These are phyloP conservation scores for Citrus trifoliata DNA, from an alignment of 345 rosid genomes.

Conservation along the genomic window DNA sequence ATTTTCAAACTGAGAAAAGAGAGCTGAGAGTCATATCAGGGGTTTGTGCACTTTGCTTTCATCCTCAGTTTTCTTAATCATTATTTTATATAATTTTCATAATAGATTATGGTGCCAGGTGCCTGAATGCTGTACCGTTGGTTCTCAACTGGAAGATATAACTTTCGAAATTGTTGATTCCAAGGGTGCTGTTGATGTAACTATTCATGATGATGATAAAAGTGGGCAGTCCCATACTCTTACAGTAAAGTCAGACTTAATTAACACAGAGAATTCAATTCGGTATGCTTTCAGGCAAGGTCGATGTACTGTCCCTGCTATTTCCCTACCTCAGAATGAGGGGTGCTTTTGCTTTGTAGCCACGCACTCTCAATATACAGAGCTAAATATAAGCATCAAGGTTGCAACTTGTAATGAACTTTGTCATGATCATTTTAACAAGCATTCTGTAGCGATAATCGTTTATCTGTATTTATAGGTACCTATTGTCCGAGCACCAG, in stretches of 20 bases:
- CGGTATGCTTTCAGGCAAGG: slow-evolving; percentile 46
- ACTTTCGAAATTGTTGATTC: slow-evolving; percentile 44
- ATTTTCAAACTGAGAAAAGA: slow-evolving; percentile 38
- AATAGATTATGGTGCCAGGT: slow-evolving; percentile 28
- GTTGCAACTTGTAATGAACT: slow-evolving; percentile 12
- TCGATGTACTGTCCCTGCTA: slow-evolving; percentile 39
- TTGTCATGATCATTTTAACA: background rate
- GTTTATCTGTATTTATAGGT: slow-evolving; percentile 18
- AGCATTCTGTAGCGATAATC: background rate
- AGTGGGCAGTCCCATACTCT: slow-evolving; percentile 39
- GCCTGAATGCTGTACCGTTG: slow-evolving; percentile 36
- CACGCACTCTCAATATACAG: slow-evolving; percentile 38
- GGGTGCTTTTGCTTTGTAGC: slow-evolving; percentile 40
- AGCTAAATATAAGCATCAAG: slow-evolving; percentile 36
- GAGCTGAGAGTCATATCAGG: slow-evolving; percentile 36
- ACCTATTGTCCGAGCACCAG: slow-evolving; percentile 11
- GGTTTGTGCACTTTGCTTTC: slow-evolving; percentile 30
- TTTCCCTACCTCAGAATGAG: slow-evolving; percentile 40
- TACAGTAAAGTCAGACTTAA: slow-evolving; percentile 27
- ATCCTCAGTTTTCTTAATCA: background rate
- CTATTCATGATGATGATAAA: slow-evolving; percentile 46
- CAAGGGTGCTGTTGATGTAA: slow-evolving; percentile 38
- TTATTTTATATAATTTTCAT: background rate
- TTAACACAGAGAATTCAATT: slow-evolving; percentile 14
- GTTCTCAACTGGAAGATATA: slow-evolving; percentile 42